These are phyloP conservation scores for Jamesozyma lodderae DNA, from an alignment of 805 yeast species.

Conservation along the genomic window DNA sequence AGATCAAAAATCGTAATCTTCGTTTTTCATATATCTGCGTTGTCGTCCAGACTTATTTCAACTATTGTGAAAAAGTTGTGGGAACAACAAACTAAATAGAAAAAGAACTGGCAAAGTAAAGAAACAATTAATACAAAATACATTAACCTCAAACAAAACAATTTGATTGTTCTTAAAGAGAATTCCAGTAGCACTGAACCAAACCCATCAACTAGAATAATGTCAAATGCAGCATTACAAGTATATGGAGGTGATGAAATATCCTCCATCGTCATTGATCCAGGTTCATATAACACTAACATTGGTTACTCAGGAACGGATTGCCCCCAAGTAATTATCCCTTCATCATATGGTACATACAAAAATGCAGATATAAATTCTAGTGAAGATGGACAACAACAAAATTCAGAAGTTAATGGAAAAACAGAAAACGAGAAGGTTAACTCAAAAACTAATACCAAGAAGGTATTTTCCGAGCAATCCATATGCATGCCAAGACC, in stretches of 20 bases:
- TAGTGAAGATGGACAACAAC: neutral
- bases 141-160: neutral
- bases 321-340: constrained; percentile 64
- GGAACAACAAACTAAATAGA: neutral
- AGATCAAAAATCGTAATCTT: no score
- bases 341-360: constrained; percentile 52
- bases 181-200: no score
- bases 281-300: constrained; percentile 77
- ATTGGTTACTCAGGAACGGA: constrained; percentile 93
- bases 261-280: constrained; percentile 83
- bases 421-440: constrained; percentile 15
- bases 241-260: constrained; percentile 68
- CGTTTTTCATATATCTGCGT: no score
- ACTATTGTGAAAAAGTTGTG: neutral
- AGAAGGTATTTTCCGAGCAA: constrained; percentile 31
- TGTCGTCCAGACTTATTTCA: no score
- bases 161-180: no score
- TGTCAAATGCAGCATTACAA: constrained; percentile 38
- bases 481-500: constrained; percentile 44
- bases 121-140: no score
- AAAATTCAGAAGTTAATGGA: neutral
- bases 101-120: neutral
- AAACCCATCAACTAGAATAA: no score
- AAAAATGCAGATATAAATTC: constrained; percentile 1
- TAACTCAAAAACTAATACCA: constrained; percentile 9